Conservation (phyloP, 805 yeast species). For the Schwanniomyces vanrijiae region DNA sequence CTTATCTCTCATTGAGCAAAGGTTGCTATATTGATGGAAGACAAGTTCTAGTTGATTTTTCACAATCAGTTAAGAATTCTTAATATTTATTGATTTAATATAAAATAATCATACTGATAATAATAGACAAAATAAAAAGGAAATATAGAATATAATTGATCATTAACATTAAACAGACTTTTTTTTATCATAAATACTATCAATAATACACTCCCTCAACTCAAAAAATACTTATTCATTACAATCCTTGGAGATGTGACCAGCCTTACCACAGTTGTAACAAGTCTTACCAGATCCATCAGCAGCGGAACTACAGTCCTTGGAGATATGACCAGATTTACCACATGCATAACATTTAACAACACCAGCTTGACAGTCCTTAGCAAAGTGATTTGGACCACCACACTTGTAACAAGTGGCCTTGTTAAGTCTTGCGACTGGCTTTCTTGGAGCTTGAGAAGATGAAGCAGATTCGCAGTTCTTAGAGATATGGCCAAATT, state of each 20-base stretch:
- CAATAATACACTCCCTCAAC: constrained; percentile 1
- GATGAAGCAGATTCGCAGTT: constrained; percentile 53
- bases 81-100: constrained; percentile 3
- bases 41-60: constrained; percentile 65
- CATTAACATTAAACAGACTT: not conserved
- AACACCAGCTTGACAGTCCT: constrained; percentile 74
- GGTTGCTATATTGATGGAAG: constrained; percentile 60
- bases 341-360: constrained; percentile 93
- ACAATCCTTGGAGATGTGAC: constrained; percentile 88
- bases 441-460: constrained; percentile 23
- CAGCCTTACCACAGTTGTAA: constrained; percentile 74
- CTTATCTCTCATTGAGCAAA: constrained; percentile 60
- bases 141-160: constrained; percentile 5
- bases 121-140: constrained; percentile 2
- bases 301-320: constrained; percentile 67
- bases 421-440: constrained; percentile 14
- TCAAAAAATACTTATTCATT: constrained; percentile 9
- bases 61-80: constrained; percentile 40
- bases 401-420: constrained; percentile 87
- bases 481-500: constrained; percentile 79
- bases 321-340: constrained; percentile 83
- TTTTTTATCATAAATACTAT: constrained; percentile 1
- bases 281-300: constrained; percentile 60
- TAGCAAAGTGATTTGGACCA: constrained; percentile 90
- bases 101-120: constrained; percentile 1